Conservation (phyloP, 2,329 filamentous ascomycete species). For the Aspergillus flavus region DNA sequence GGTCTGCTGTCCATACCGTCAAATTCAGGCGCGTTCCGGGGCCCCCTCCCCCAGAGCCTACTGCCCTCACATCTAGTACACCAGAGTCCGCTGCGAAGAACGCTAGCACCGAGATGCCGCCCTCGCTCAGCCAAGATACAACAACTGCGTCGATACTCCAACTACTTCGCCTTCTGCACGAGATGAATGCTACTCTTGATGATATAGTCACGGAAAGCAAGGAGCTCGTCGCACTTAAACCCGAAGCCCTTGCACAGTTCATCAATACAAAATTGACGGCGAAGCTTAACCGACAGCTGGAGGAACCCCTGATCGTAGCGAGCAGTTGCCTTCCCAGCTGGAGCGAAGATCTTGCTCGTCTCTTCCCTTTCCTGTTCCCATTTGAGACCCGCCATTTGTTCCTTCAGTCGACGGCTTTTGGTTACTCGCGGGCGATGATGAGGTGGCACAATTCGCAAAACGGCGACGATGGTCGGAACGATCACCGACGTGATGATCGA, state of each 20-base stretch:
- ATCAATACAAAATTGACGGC: constrained; percentile 98
- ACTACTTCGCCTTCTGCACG: constrained; percentile 85
- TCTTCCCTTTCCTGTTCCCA: constrained; percentile 96
- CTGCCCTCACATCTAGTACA: constrained; percentile 59
- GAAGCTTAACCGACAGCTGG: constrained; percentile 93
- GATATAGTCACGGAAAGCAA: constrained; percentile 83
- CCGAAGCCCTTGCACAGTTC: constrained; percentile 87
- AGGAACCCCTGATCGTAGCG: constrained; percentile 94
- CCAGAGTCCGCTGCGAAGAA: constrained; percentile 55
- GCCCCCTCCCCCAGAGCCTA: constrained; percentile 73
- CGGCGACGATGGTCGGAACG: constrained; percentile 76
- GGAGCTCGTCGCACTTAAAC: constrained; percentile 68
- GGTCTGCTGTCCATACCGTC: constrained; percentile 87
- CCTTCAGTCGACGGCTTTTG: constrained; percentile 96
- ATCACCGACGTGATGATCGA: constrained; percentile 82
- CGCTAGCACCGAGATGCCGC: constrained; percentile 66
- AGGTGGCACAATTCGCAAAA: constrained; percentile 93
- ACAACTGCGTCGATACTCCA: constrained; percentile 85
- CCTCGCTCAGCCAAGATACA: constrained; percentile 79
- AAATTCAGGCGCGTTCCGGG: constrained; percentile 87
- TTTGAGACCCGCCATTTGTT: constrained; percentile 98
- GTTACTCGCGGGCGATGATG: constrained; percentile 95
- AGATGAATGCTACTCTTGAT: constrained; percentile 89
- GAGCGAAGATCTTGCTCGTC: constrained; percentile 90
- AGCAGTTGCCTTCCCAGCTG: constrained; percentile 94